A percentile compares a stretch with the other conserved stretches of the same genome.
These are phyloP conservation scores for Xylariaceae sp. DNA, from an alignment of 2,329 filamentous ascomycete genomes.

Conservation along the genomic window DNA sequence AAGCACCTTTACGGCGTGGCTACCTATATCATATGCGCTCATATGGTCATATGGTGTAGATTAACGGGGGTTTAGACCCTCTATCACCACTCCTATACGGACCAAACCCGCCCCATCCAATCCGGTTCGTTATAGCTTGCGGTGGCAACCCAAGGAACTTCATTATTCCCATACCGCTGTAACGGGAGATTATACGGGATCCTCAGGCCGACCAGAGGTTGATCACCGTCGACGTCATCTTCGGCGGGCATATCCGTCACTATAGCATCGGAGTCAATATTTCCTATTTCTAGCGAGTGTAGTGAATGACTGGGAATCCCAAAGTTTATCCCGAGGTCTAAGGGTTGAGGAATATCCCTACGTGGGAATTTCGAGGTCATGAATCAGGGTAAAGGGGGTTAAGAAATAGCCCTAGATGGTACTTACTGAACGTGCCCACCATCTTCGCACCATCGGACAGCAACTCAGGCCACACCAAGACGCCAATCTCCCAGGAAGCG, in stretches of 20 bases:
- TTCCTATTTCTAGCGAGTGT: not conserved
- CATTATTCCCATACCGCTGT: constrained; percentile 61
- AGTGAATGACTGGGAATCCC: too few species aligned
- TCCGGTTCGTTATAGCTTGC: constrained; percentile 63
- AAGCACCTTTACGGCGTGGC: not conserved
- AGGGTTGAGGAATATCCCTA: not conserved
- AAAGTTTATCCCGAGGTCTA: not conserved
- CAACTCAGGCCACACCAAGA: constrained; percentile 76
- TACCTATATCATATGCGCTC: not conserved
- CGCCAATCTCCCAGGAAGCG: constrained; percentile 81
- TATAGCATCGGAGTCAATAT: not conserved
- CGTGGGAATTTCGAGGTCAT: too few species aligned
- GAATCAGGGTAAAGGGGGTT: too few species aligned
- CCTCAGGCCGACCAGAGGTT: constrained; percentile 65
- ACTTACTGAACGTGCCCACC: constrained; percentile 63
- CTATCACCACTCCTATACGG: constrained; percentile 3
- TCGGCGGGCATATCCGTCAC: constrained; percentile 55
- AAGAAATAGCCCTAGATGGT: not conserved
- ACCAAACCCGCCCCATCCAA: constrained; percentile 54
- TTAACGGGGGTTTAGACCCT: not conserved
- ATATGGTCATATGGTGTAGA: not conserved
- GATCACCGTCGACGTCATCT: constrained; percentile 21
- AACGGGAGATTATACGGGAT: constrained; percentile 85
- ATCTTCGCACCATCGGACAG: constrained; percentile 57
- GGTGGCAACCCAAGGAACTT: constrained; percentile 78